Conservation (phyloP, 2,329 filamentous ascomycete species). For the Incumbomyces delicatus region DNA sequence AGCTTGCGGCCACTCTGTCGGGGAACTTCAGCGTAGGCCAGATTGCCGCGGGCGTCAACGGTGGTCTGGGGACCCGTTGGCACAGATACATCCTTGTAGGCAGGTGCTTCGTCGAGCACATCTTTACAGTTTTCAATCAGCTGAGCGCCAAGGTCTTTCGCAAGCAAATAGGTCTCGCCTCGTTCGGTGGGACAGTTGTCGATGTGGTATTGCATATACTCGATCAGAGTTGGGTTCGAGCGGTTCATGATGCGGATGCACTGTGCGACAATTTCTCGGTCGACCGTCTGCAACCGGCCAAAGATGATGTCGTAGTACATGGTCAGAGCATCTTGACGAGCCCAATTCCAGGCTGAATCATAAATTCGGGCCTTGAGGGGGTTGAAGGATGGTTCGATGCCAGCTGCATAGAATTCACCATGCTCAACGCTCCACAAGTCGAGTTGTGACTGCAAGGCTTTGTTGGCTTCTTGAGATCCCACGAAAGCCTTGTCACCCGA, state of each 20-base stretch:
- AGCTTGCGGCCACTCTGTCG: slow-evolving; percentile 87
- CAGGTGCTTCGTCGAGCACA: slow-evolving; percentile 69
- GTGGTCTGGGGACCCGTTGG: slow-evolving; percentile 87
- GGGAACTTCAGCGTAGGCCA: slow-evolving; percentile 82
- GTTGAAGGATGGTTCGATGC: slow-evolving; percentile 90
- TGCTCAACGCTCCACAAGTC: slow-evolving; percentile 94
- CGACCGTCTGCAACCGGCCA: slow-evolving; percentile 80
- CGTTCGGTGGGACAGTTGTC: slow-evolving; percentile 96
- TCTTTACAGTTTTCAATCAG: slow-evolving; percentile 98
- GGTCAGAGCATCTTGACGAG: slow-evolving; percentile 86
- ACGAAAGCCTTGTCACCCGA: slow-evolving; percentile 93
- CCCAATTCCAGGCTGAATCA: slow-evolving; percentile 99
- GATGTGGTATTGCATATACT: slow-evolving; percentile 99
- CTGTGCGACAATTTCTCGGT: slow-evolving; percentile 95
- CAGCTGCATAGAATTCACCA: slow-evolving; percentile 88
- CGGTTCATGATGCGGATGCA: slow-evolving; percentile 99
- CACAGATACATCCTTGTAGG: slow-evolving; percentile 90
- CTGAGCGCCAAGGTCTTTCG: slow-evolving; percentile 84
- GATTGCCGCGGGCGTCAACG: slow-evolving; percentile 84
- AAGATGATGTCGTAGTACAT: slow-evolving; percentile 99
- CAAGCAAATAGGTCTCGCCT: slow-evolving; percentile 95
- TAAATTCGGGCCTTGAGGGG: slow-evolving; percentile 90
- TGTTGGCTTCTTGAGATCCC: slow-evolving; percentile 72
- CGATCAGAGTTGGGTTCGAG: slow-evolving; percentile 86
- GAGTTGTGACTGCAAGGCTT: slow-evolving; percentile 80